Evolutionary conservation across 768 basidiomycete species (phyloP), one percentile per base, ranked within the genome.

Genomic region (Leccinellum albellum): DNA sequence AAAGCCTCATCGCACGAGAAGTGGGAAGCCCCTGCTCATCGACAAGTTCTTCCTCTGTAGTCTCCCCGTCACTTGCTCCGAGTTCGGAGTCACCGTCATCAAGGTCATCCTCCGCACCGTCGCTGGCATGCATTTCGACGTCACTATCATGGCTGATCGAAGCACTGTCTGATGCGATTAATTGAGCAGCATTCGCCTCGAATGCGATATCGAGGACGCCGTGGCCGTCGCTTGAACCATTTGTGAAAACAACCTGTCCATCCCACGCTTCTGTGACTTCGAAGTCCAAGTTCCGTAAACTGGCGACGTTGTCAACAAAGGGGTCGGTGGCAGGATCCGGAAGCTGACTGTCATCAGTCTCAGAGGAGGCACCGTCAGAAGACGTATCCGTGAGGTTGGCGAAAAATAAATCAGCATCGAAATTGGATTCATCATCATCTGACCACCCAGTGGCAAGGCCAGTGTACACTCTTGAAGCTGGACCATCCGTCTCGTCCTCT

Each of bases 391-490:
- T 83, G 42, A 92, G 81, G 66, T 90, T 87, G 54, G 86, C 83
- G 65, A 93, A 92, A 74, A 93, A 92, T 0, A 92, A 70, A 59
- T 92, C 89, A 10, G 91, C 91, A 63, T 93, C 91, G 63, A 90
- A 89, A 58, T 80, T 83, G 2, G 84, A 86, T 68, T 90, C 89
- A 52, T 81, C 89, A 56, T 86, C 87, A 20, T 88, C 87, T 40
- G 86, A 87, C 89, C 89, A 93, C 44, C 87, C 85, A 1, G 86
- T 86, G 49, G 81, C 85, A 48, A 89, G 78, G 49, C 87, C 88
- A 40, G 81, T 79, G 64, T 85, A 88, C 49, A 75, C 69, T 50
- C 67, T 70, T 64, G 66, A 70, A 60, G 60, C 61, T 64, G 57
- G 68, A 61, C 73, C 78, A 75, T 79, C 82, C 55, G 76, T 71